Evolutionary conservation across 2,329 filamentous ascomycete genomes (phyloP).

Genomic region (Penicillium hordei): DNA sequence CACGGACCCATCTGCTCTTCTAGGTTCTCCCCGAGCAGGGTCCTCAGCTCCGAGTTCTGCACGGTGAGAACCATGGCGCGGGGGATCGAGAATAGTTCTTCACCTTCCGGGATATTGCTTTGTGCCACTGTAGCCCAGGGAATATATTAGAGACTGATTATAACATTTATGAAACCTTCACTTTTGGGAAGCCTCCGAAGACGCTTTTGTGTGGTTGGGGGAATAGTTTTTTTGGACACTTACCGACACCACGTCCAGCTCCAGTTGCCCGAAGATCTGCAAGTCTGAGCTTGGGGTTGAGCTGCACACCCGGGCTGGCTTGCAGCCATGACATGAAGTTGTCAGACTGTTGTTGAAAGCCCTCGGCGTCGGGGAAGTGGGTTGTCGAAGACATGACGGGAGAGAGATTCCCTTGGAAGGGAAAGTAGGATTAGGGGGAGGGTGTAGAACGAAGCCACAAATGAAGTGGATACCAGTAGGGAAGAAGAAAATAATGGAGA

Average conservation of each 20-base stretch:
- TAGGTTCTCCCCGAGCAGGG: slow-evolving; percentile 58
- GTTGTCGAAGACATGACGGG: slow-evolving; percentile 36
- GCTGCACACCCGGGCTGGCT: slow-evolving; percentile 50
- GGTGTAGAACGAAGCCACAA: neutral
- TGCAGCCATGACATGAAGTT: slow-evolving; percentile 60
- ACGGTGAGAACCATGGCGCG: slow-evolving; percentile 68
- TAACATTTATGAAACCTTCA: slow-evolving; percentile 12
- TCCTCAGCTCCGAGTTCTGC: slow-evolving; percentile 68
- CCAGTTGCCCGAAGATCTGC: slow-evolving; percentile 57
- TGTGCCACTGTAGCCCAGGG: slow-evolving; percentile 60
- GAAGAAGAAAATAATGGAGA: slow-evolving; percentile 12
- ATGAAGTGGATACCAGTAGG: slow-evolving; percentile 10
- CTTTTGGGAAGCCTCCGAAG: slow-evolving; percentile 16
- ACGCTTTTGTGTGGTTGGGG: slow-evolving; percentile 21
- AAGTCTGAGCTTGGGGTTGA: slow-evolving; percentile 60
- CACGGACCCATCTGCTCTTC: slow-evolving; percentile 49
- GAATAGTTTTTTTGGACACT: slow-evolving; percentile 31
- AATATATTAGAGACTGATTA: slow-evolving; percentile 24
- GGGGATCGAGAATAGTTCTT: slow-evolving; percentile 78
- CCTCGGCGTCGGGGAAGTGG: slow-evolving; percentile 37
- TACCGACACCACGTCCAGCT: slow-evolving; percentile 65
- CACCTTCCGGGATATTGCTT: slow-evolving; percentile 68
- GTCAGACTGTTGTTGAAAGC: slow-evolving; percentile 49
- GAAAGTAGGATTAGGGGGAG: slow-evolving; percentile 14
- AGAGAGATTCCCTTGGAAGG: slow-evolving; percentile 6